A percentile compares a stretch with the other conserved stretches of the same genome.
Conservation (phyloP, 139 green algal species). For the Tetradesmus lagerheimii region DNA sequence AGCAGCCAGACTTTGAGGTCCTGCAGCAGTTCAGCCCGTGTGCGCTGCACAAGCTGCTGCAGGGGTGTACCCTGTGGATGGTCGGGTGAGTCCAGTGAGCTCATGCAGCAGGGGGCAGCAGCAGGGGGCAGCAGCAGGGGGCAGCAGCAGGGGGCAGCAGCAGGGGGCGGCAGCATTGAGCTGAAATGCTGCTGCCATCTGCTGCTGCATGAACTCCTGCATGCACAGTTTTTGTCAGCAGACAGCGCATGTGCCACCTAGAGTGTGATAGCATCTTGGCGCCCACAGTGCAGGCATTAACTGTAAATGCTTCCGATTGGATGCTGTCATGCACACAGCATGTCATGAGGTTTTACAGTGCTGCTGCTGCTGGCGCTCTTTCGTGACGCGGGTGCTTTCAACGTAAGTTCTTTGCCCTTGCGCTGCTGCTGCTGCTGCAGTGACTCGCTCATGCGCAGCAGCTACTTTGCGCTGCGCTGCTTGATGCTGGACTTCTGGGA, state of each 20-base stretch:
- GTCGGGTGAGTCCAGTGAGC: neutral
- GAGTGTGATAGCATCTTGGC: too few relatives aligned
- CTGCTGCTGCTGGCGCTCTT: neutral
- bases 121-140: too few relatives aligned
- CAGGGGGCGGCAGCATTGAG: too few relatives aligned
- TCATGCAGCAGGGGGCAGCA: too few relatives aligned
- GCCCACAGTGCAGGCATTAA: too few relatives aligned
- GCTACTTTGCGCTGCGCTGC: neutral
- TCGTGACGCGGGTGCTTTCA: neutral
- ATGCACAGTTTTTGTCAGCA: too few relatives aligned
- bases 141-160: too few relatives aligned
- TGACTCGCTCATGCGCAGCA: neutral
- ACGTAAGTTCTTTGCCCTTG: neutral
- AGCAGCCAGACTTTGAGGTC: neutral
- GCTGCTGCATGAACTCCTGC: too few relatives aligned
- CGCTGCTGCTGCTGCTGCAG: neutral
- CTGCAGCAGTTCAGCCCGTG: neutral
- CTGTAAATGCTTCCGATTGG: too few relatives aligned
- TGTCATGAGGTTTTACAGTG: neutral
- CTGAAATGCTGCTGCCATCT: too few relatives aligned
- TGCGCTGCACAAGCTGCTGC: neutral
- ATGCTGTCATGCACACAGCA: too few relatives aligned
- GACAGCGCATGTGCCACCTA: too few relatives aligned
- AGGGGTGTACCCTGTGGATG: neutral
- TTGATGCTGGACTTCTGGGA: neutral